phyloP scores from a whole-genome alignment of 2,329 filamentous ascomycete species.

The Claviceps paspali region DNA sequence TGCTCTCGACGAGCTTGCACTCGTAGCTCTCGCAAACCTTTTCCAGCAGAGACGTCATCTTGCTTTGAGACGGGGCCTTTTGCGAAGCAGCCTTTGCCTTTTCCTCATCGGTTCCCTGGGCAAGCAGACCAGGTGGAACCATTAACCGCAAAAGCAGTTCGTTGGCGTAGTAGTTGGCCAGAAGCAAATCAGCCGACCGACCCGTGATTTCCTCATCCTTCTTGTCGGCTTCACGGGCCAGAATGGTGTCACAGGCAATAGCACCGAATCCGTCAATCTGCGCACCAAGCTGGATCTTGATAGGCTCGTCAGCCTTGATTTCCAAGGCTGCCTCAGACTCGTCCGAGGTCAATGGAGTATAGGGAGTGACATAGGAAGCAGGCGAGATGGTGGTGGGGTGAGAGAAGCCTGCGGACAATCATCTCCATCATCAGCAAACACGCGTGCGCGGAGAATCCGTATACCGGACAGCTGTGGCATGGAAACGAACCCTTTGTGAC shows the following conservation, averaged over 20 bases:
- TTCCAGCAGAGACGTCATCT: slow-evolving; percentile 78
- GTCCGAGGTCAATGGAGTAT: slow-evolving; percentile 82
- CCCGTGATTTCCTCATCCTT: slow-evolving; percentile 52
- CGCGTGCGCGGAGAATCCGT: background rate
- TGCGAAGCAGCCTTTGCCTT: slow-evolving; percentile 76
- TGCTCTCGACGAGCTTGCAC: slow-evolving; percentile 90
- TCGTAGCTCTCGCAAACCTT: slow-evolving; percentile 86
- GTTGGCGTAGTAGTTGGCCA: slow-evolving; percentile 90
- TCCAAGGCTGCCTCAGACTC: slow-evolving; percentile 65
- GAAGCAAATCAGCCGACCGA: slow-evolving; percentile 69
- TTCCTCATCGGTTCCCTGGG: slow-evolving; percentile 77
- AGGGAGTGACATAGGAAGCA: slow-evolving; percentile 86
- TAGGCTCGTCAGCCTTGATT: slow-evolving; percentile 70
- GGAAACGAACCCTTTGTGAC: slow-evolving; percentile 61
- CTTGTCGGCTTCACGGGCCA: slow-evolving; percentile 50
- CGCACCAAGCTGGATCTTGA: slow-evolving; percentile 98
- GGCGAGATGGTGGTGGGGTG: slow-evolving; percentile 94
- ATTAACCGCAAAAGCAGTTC: slow-evolving; percentile 85
- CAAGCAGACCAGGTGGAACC: slow-evolving; percentile 75
- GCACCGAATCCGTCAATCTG: slow-evolving; percentile 96
- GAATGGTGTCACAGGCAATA: slow-evolving; percentile 85
- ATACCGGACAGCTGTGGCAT: background rate
- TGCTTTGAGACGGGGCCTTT: slow-evolving; percentile 71
- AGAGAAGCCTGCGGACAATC: slow-evolving; percentile 60
- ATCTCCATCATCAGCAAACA: slow-evolving; percentile 3